Evolutionary conservation across 345 rosid genomes (phyloP).

Genomic region (rapeseed (Brassica napus)): Da-Ae NC_063448.1:20635001-20635500

Average conservation of each 20-base stretch:
- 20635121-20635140: not conserved
- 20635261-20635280: not conserved
- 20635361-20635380: slow-evolving; percentile 65
- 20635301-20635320: not conserved
- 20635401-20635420: slow-evolving; percentile 75
- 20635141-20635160: slow-evolving; percentile 26
- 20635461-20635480: slow-evolving; percentile 67
- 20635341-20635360: slow-evolving; percentile 66
- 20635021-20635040: slow-evolving; percentile 70
- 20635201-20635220: slow-evolving; percentile 33
- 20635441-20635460: slow-evolving; percentile 62
- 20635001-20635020: slow-evolving; percentile 48
- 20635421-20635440: slow-evolving; percentile 60
- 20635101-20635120: slow-evolving; percentile 2
- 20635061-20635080: slow-evolving; percentile 94
- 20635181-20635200: slow-evolving; percentile 41
- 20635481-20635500: slow-evolving; percentile 49
- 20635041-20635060: slow-evolving; percentile 77
- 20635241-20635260: slow-evolving; percentile 31
- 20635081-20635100: slow-evolving; percentile 60
- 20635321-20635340: slow-evolving; percentile 58
- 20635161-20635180: slow-evolving; percentile 41
- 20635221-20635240: slow-evolving; percentile 41
- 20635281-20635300: not conserved
- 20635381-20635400: slow-evolving; percentile 75